Evolutionary conservation across 1,284 basidiomycete genomes (phyloP).

Genomic region (Wallemia ichthyophaga): DNA sequence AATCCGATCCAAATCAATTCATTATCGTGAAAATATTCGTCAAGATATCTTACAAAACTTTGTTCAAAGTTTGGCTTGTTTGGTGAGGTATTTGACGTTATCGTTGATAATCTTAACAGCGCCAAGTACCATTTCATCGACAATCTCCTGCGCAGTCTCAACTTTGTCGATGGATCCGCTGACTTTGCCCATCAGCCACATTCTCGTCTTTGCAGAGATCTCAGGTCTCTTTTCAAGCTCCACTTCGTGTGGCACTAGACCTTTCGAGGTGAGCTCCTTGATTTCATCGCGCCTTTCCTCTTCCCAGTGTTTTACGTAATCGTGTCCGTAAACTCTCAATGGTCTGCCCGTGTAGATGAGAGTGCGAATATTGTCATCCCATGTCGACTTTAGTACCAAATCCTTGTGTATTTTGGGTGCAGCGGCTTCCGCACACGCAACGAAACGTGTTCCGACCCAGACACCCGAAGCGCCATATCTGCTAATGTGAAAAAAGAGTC

Average conservation of each 20-base stretch:
- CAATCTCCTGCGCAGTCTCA: constrained; percentile 42
- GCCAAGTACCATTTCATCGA: constrained; percentile 45
- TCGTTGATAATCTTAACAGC: constrained; percentile 23
- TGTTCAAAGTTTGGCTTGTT: background rate
- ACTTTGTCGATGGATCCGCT: constrained; percentile 44
- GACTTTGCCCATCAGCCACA: constrained; percentile 52
- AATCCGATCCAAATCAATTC: background rate
- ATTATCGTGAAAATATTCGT: background rate
- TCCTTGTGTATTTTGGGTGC: constrained; percentile 63
- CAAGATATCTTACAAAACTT: background rate
- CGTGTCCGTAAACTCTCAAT: constrained; percentile 44
- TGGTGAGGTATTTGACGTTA: background rate
- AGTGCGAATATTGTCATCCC: constrained; percentile 33
- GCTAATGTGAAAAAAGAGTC: background rate
- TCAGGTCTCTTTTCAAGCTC: constrained; percentile 48
- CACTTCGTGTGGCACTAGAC: constrained; percentile 36
- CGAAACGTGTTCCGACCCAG: constrained; percentile 47
- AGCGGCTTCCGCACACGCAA: constrained; percentile 45
- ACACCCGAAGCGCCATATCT: background rate
- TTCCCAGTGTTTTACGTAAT: constrained; percentile 51
- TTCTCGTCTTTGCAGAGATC: constrained; percentile 29
- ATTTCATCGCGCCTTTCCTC: constrained; percentile 39
- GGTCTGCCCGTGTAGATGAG: constrained; percentile 67
- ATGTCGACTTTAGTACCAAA: constrained; percentile 22
- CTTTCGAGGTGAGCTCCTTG: constrained; percentile 38